Percentiles rank a stretch among this genome's conserved stretches.
Evolutionary conservation across 2,329 filamentous ascomycete species (phyloP).

Genomic region (Plenodomus biglobosus): DNA sequence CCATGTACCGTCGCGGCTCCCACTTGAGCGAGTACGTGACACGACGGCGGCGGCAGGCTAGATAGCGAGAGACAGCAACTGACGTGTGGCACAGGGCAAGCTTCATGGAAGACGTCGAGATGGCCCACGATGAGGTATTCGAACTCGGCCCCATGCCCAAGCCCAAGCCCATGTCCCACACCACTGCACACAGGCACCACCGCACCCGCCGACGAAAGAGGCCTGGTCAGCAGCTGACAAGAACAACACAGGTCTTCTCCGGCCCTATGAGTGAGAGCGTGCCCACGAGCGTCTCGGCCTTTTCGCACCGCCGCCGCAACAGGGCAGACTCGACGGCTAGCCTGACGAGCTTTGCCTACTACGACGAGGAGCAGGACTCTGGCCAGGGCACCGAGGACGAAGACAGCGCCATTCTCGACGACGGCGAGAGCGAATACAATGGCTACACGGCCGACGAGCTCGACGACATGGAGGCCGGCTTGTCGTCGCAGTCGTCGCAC

Average conservation of each 20-base stretch:
- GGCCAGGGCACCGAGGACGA: slow-evolving; percentile 33
- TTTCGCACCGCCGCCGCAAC: slow-evolving; percentile 72
- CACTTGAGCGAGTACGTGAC: slow-evolving; percentile 58
- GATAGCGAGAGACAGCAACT: neutral
- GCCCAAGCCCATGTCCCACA: slow-evolving; percentile 21
- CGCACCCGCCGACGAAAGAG: slow-evolving; percentile 7
- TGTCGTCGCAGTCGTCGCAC: slow-evolving; percentile 18
- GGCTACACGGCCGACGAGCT: slow-evolving; percentile 49
- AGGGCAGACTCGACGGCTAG: slow-evolving; percentile 84
- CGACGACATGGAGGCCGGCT: slow-evolving; percentile 51
- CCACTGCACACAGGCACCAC: neutral
- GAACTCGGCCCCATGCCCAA: slow-evolving; percentile 34
- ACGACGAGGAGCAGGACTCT: slow-evolving; percentile 68
- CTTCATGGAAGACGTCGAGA: slow-evolving; percentile 94
- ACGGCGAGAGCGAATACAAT: slow-evolving; percentile 37
- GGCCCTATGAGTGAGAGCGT: slow-evolving; percentile 93
- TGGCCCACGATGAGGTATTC: slow-evolving; percentile 89
- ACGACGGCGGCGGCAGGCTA: neutral
- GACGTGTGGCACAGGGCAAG: slow-evolving; percentile 49
- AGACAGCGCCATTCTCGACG: slow-evolving; percentile 38
- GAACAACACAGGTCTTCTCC: slow-evolving; percentile 67
- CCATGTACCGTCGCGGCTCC: slow-evolving; percentile 66
- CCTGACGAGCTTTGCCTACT: slow-evolving; percentile 70
- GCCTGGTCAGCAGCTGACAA: slow-evolving; percentile 41
- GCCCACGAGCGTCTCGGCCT: slow-evolving; percentile 91